Base-by-base conservation (phyloP, 2,329 filamentous ascomycete genomes). In the Colletotrichum limetticola region DNA sequence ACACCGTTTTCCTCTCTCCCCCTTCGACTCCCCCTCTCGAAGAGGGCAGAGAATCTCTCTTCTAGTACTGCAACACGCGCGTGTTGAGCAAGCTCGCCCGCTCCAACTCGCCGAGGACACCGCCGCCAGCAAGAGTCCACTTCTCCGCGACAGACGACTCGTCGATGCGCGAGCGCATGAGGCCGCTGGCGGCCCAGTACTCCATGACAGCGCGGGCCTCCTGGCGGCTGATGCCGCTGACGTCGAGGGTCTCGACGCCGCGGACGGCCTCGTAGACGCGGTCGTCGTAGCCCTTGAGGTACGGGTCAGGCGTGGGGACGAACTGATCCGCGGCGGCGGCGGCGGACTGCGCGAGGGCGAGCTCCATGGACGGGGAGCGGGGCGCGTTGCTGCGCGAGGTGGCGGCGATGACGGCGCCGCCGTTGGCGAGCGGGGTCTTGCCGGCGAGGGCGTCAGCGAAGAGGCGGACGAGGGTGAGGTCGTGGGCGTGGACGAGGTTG, bases 161-260 rank as follows among this genome's bases (percentile, higher is more conserved):
- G 78, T 94, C 92, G 62, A 98, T 87, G 58, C 86, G 87, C 74
- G 89, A 86, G 75, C 93, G 90, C 79, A 97, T 81, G 80, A 98
- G 86, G 14, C 96, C 97, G 81, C 94, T 97, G 46, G 90, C 91
- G 5, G 94, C 95, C 87, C 96, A 98, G 85, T 98, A 98, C 85
- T 98, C 95, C 91, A 98, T 92, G 77, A 97, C 86, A 1, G 91
- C 88, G 72, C 92, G 90, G 12, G 94, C 91, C 84, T 98, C 96
- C 2, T 88, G 84, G 83, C 92, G 94, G 77, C 86, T 92, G 76
- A 98, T 78, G 9, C 94, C 93, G 55, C 89, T 87, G 24, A 98
- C 80, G 24, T 89, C 87, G 66, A 91, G 75, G 2, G 91, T 84
- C 71, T 84, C 81, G 53, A 88, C 85, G 57, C 85, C 85, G 74